Evolutionary conservation across 2,329 filamentous ascomycete genomes (phyloP).

Genomic region (Aureobasidium sp.): DNA sequence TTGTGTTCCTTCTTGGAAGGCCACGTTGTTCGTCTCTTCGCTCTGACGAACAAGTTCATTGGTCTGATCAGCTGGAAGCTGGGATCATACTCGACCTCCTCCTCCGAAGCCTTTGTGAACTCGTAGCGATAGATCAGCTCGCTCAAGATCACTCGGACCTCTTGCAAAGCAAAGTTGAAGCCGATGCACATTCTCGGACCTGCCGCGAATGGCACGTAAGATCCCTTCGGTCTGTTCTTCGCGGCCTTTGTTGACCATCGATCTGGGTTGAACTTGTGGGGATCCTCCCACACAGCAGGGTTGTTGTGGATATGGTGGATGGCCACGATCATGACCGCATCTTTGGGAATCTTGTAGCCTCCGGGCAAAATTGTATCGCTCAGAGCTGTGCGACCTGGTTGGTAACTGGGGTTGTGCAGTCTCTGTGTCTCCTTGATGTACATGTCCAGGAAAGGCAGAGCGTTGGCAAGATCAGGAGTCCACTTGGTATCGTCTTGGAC

Average conservation of each 20-base stretch:
- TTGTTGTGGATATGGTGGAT: constrained; percentile 42
- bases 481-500: constrained; percentile 26
- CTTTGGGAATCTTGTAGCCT: constrained; percentile 48
- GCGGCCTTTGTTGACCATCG: constrained; percentile 49
- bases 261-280: constrained; percentile 49
- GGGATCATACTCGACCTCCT: constrained; percentile 49
- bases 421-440: constrained; percentile 55
- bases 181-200: constrained; percentile 53
- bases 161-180: constrained; percentile 55
- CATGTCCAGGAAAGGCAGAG: constrained; percentile 46
- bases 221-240: constrained; percentile 27
- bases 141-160: constrained; percentile 50
- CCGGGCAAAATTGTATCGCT: constrained; percentile 50
- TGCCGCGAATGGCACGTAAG: constrained; percentile 52
- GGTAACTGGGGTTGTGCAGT: constrained; percentile 52
- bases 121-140: constrained; percentile 53
- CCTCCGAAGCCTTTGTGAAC: constrained; percentile 42
- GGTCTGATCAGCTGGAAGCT: constrained; percentile 51
- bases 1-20: constrained; percentile 23
- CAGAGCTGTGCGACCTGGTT: constrained; percentile 50
- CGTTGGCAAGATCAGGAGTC: constrained; percentile 29
- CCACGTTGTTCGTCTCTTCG: constrained; percentile 43
- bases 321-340: constrained; percentile 45
- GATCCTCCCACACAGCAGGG: constrained; percentile 49
- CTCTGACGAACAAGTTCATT: constrained; percentile 45